Evolutionary conservation across 805 yeast species (phyloP).

Genomic region (Komagataella mondaviorum): DNA sequence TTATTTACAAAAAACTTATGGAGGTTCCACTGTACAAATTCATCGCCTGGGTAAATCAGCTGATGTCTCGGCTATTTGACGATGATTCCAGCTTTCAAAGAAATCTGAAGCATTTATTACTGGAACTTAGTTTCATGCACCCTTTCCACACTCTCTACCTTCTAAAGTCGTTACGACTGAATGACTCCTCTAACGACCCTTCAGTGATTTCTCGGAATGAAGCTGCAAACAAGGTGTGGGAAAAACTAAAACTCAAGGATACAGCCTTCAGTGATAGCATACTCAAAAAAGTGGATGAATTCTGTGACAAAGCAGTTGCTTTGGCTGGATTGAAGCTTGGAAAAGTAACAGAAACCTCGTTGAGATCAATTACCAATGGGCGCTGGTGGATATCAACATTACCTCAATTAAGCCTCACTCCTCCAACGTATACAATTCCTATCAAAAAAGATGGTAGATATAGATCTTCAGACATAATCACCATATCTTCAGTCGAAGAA

Average conservation of each 20-base stretch:
- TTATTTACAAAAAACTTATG: conserved; percentile 23
- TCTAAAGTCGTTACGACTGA: conserved; percentile 41
- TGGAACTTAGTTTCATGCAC: conserved; percentile 34
- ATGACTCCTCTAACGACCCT: conserved; percentile 23
- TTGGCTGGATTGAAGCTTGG: conserved; percentile 34
- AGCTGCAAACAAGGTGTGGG: conserved; percentile 40
- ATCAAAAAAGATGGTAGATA: conserved; percentile 32
- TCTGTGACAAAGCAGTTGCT: conserved; percentile 36
- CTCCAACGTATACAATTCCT: conserved; percentile 45
- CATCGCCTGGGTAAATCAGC: conserved; percentile 73
- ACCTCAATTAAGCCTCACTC: conserved; percentile 36
- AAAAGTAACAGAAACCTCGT: conserved; percentile 17
- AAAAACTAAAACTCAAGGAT: conserved; percentile 15
- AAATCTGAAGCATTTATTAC: conserved; percentile 32
- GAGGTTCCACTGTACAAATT: conserved; percentile 46
- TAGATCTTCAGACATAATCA: conserved; percentile 7
- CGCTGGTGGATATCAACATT: conserved; percentile 45
- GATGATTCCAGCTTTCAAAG: conserved; percentile 39
- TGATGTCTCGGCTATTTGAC: conserved; percentile 51
- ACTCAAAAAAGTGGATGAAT: conserved; percentile 29
- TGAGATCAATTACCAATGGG: conserved; percentile 26
- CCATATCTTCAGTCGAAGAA: conserved; percentile 29
- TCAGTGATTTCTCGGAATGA: conserved; percentile 29
- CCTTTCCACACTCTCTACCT: conserved; percentile 67
- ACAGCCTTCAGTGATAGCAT: conserved; percentile 14